These are phyloP conservation scores for Pyrus pyrifolia DNA, from an alignment of 306 rosid species.

Conservation along the genomic window DNA sequence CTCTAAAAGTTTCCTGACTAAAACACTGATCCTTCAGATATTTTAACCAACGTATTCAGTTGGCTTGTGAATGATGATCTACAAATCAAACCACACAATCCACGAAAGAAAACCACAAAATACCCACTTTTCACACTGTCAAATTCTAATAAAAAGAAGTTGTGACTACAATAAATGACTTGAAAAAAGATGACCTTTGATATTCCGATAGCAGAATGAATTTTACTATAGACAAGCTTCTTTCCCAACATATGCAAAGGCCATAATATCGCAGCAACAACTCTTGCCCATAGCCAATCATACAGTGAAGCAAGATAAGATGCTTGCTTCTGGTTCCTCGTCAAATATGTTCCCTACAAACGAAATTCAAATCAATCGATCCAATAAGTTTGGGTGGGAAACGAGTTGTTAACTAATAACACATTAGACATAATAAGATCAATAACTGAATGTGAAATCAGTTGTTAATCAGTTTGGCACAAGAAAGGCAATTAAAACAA, in stretches of 20 bases:
- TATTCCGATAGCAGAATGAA: constrained; percentile 71
- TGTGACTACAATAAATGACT: background rate
- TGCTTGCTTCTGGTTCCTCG: constrained; percentile 52
- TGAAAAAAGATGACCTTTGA: constrained; percentile 34
- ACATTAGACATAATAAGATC: background rate
- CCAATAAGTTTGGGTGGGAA: constrained; percentile 7
- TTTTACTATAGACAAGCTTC: constrained; percentile 65
- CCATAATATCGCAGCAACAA: constrained; percentile 51
- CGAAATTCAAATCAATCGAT: constrained; percentile 14
- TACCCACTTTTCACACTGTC: background rate
- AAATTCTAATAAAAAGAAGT: background rate
- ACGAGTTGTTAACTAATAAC: background rate
- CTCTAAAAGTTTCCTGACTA: background rate
- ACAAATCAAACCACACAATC: background rate
- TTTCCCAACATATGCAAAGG: constrained; percentile 78
- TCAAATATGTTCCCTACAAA: constrained; percentile 68
- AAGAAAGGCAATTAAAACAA: background rate
- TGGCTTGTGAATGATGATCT: background rate
- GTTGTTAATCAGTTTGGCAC: background rate
- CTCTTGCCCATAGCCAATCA: constrained; percentile 87
- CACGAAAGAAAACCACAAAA: background rate
- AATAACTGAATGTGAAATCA: background rate
- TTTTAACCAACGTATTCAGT: background rate
- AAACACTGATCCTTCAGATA: background rate
- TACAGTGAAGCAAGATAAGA: constrained; percentile 39